Conservation (phyloP, 306 rosid species). For the Prunus armeniaca region DNA sequence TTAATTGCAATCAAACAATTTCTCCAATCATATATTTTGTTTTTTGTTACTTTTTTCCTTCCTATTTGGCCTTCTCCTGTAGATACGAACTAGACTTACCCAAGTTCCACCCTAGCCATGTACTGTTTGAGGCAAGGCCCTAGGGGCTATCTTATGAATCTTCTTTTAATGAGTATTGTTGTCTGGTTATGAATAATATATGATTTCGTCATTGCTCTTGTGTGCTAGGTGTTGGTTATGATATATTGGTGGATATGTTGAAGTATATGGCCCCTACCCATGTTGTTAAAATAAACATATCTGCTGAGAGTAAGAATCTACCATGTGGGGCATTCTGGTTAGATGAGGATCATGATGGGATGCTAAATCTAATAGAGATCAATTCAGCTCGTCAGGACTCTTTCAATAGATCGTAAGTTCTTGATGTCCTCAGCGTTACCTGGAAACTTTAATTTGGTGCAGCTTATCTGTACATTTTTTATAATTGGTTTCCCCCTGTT, state of each 20-base stretch:
- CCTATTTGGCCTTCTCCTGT: neutral
- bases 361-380: slow-evolving; percentile 60
- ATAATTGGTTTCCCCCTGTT: neutral
- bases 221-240: slow-evolving; percentile 77
- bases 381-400: slow-evolving; percentile 72
- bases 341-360: slow-evolving; percentile 37
- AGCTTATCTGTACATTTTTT: neutral
- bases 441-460: neutral
- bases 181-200: neutral
- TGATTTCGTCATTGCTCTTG: slow-evolving; percentile 21
- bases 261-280: slow-evolving; percentile 69
- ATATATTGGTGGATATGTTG: slow-evolving; percentile 70
- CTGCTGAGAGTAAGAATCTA: slow-evolving; percentile 64
- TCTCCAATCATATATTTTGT: slow-evolving; percentile 4
- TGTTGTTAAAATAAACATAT: slow-evolving; percentile 74
- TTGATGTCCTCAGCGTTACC: neutral
- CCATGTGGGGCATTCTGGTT: slow-evolving; percentile 85
- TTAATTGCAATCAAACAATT: slow-evolving; percentile 10
- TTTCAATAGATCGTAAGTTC: slow-evolving; percentile 71
- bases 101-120: neutral
- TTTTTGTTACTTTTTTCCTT: neutral
- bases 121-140: neutral
- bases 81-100: neutral
- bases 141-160: neutral
- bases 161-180: slow-evolving; percentile 9